Evolutionary conservation across 139 green algal species (phyloP), one percentile per base, ranked within the genome.

Genomic region (Closterium sp.): DNA sequence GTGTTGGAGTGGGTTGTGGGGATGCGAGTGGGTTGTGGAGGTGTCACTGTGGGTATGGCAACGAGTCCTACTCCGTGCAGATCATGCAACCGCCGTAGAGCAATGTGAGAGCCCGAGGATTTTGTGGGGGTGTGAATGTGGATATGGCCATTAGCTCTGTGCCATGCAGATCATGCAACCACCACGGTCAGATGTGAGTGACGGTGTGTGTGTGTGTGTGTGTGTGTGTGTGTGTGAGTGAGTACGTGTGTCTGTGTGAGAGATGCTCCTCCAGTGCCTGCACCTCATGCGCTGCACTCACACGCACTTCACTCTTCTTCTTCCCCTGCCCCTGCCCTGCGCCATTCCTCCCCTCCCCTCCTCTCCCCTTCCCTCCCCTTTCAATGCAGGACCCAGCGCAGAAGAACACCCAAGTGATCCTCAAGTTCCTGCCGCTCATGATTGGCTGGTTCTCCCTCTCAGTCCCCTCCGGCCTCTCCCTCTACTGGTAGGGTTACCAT

Each of bases 351-450:
- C 6, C 4, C 36, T 55, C 36, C 36, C 36, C 36, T 55, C 6
- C 36, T 6, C 36, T 55, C 36, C 6, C 6, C 36, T 55, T 55
- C 6, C 4, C 36, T 66, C 43, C 21, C 9, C 4, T 66, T 4
- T 66, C 43, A 66, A 10, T 7, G 23, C 66, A 94, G n/a, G 88
- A 94, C 30, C 91, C 91, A 34, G 36, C 88, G 30, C 91, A 93
- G 64, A 93, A 94, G 89, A 34, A 94, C n/a, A 86, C 91, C 0
- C 96, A 98, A 86, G 95, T 94, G 64, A 98, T 99, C 87, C 96
- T 99, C 69, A 98, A 99, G 93, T 98, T 99, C 94, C 95, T 99
- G 85, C 98, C 98, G 10, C 92, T 99, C 84, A 98, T 99, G 89
- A 95, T 96, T 88, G 97, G 98, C 31, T 99, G 96, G 94, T 99